Base-by-base conservation (phyloP, 495 filamentous ascomycete genomes). In the Podospora pseudocomata region DNA sequence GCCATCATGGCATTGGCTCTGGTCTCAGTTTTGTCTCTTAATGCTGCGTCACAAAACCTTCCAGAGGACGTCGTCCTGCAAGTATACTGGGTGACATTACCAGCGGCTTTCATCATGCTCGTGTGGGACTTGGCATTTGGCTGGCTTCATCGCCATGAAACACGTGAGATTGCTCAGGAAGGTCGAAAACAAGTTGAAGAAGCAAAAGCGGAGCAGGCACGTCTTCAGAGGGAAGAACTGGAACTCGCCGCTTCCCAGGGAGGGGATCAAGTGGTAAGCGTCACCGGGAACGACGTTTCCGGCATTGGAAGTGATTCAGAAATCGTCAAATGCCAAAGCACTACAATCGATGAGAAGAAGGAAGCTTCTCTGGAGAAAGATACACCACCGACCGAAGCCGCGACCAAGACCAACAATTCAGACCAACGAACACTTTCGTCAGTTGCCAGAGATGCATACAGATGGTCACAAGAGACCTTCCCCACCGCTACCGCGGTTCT, bases 381-480 rank as follows among this genome's bases (percentile, higher is more conserved):
- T 6, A 49, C 39, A 49, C 39, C 39, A 49, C 1, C 39, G 39
- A 13, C 9, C 11, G 57, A 13, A 4, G 18, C 19, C 13, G 34
- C 58, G 26, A 71, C 57, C 15, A 6, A 5, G 63, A 6, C 66
- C 9, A n/a, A 26, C 76, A 30, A 49, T 16, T 16, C 39, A 13
- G 39, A 49, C 39, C 39, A 18, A 49, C 39, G 39, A 49, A 87
- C 85, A 0, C 78, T 89, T 16, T 79, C 80, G 7, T 87, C 86
- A 1, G 63, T 85, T 0, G 57, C 73, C 19, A 67, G 61, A 13
- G 76, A 86, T 16, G 19, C 64, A 0, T 85, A 83, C 68, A 70
- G 73, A 18, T 91, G 88, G 88, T 79, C 74, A 1, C 85, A 87
- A 57, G 86, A 89, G 72, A 90, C 87, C 0, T 91, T 91, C 66